These are phyloP conservation scores for Cylindrodendrum hubeiense DNA, from an alignment of 2,329 filamentous ascomycete species.

Conservation along the genomic window DNA sequence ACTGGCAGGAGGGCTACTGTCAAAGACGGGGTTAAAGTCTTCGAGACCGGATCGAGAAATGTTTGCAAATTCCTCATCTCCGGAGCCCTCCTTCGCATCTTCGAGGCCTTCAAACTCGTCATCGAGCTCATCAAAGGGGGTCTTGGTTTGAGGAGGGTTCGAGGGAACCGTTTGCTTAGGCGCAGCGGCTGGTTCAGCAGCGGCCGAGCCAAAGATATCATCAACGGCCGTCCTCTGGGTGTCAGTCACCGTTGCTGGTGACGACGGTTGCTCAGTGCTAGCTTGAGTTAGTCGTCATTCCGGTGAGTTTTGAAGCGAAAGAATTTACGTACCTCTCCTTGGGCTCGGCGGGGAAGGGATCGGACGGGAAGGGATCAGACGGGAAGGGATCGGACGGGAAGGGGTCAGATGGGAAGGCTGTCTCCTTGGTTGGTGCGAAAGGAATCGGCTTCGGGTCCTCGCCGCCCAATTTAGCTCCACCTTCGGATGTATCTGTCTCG, in stretches of 20 bases:
- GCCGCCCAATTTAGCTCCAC: conserved; percentile 16
- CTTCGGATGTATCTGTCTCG: conserved; percentile 32
- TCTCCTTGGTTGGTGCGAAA: conserved; percentile 42
- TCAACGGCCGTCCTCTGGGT: conserved; percentile 52
- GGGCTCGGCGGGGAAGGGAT: conserved; percentile 19
- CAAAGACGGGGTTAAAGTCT: conserved; percentile 86
- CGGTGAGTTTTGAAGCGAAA: not conserved
- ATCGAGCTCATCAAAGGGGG: conserved; percentile 80
- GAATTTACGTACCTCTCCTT: conserved; percentile 42
- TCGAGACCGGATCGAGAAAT: conserved; percentile 78
- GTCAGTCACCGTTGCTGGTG: conserved; percentile 48
- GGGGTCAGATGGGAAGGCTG: conserved; percentile 18
- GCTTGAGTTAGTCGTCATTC: conserved; percentile 20
- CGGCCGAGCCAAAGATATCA: conserved; percentile 58
- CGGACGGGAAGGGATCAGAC: conserved; percentile 18
- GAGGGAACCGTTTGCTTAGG: conserved; percentile 48
- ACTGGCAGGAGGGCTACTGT: conserved; percentile 72
- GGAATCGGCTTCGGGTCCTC: conserved; percentile 29
- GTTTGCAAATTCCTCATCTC: conserved; percentile 83
- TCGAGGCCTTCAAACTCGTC: conserved; percentile 86
- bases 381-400: conserved; percentile 27
- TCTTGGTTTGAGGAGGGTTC: conserved; percentile 54
- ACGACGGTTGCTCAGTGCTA: conserved; percentile 48
- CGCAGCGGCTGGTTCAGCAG: conserved; percentile 42
- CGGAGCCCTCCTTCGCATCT: conserved; percentile 84